Evolutionary conservation across 2,329 filamentous ascomycete genomes (phyloP).

Genomic region (Nectriaceae sp.): DNA sequence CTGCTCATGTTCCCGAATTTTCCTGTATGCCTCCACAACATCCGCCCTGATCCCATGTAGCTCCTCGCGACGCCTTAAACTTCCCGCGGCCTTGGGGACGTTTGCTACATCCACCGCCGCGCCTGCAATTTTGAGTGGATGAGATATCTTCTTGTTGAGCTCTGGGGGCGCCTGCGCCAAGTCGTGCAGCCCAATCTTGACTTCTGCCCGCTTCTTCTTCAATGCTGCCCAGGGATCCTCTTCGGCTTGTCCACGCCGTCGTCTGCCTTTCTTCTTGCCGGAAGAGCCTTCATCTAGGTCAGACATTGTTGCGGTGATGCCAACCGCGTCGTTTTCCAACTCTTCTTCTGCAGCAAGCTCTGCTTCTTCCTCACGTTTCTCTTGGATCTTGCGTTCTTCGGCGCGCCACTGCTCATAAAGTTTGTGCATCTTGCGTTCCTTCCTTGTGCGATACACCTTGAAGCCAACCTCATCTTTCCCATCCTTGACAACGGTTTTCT

Average conservation of each 20-base stretch:
- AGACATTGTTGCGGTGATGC: conserved; percentile 48
- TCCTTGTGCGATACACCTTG: conserved; percentile 73
- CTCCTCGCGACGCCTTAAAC: conserved; percentile 42
- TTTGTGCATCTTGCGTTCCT: conserved; percentile 81
- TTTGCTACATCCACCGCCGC: conserved; percentile 38
- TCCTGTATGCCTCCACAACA: conserved; percentile 41
- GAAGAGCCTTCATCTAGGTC: conserved; percentile 35
- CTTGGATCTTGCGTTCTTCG: conserved; percentile 64
- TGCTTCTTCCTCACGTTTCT: conserved; percentile 65
- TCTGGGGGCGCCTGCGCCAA: conserved; percentile 76
- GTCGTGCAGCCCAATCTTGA: conserved; percentile 53
- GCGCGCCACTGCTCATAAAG: conserved; percentile 77
- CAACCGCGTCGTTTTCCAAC: conserved; percentile 57
- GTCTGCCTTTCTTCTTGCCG: conserved; percentile 41
- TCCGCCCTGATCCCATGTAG: conserved; percentile 37
- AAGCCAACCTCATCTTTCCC: conserved; percentile 66
- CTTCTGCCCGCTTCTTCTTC: conserved; percentile 64
- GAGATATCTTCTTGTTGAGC: conserved; percentile 53
- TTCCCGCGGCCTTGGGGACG: conserved; percentile 41
- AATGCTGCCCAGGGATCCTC: conserved; percentile 77
- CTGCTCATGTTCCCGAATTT: conserved; percentile 40
- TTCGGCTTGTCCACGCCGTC: conserved; percentile 55
- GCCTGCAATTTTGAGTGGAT: conserved; percentile 36
- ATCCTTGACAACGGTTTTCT: conserved; percentile 56
- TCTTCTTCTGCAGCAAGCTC: conserved; percentile 66